Percentiles rank a stretch among this genome's conserved stretches.
Evolutionary conservation across 2,329 filamentous ascomycete species (phyloP).

Genomic region (Ophiosphaerella narmari): DNA sequence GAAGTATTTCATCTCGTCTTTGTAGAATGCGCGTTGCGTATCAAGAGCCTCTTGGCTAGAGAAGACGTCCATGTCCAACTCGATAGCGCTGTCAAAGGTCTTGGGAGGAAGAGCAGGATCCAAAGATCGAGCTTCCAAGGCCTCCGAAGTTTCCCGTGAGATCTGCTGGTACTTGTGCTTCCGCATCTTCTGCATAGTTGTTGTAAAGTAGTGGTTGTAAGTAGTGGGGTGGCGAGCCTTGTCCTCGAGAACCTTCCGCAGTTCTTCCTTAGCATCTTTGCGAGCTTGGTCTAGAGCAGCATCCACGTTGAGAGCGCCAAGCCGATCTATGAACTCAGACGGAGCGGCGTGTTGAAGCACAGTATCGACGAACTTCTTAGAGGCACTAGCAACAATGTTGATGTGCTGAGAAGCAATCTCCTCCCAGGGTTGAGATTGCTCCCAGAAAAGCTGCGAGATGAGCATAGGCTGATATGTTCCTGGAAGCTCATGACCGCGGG

Average conservation of each 20-base stretch:
- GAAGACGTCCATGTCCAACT: conserved; percentile 43
- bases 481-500: conserved; percentile 61
- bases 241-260: conserved; percentile 53
- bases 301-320: too few relatives aligned
- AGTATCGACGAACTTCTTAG: conserved; percentile 41
- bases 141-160: background rate
- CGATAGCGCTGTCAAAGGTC: background rate
- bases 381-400: conserved; percentile 37
- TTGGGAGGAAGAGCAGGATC: too few relatives aligned
- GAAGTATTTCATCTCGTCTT: conserved; percentile 46
- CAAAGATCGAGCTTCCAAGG: too few relatives aligned
- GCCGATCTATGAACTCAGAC: conserved; percentile 34
- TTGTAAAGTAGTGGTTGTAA: conserved; percentile 49
- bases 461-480: conserved; percentile 65
- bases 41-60: conserved; percentile 45
- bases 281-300: background rate
- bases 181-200: conserved; percentile 3
- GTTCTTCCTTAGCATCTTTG: conserved; percentile 42
- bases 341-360: conserved; percentile 48
- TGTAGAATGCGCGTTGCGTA: conserved; percentile 44
- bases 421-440: conserved; percentile 62
- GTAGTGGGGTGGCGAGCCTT: conserved; percentile 57
- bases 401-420: conserved; percentile 44
- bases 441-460: conserved; percentile 62
- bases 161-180: conserved; percentile 1